Conservation (phyloP, 768 basidiomycete genomes). For the Russula vinacea region DNA sequence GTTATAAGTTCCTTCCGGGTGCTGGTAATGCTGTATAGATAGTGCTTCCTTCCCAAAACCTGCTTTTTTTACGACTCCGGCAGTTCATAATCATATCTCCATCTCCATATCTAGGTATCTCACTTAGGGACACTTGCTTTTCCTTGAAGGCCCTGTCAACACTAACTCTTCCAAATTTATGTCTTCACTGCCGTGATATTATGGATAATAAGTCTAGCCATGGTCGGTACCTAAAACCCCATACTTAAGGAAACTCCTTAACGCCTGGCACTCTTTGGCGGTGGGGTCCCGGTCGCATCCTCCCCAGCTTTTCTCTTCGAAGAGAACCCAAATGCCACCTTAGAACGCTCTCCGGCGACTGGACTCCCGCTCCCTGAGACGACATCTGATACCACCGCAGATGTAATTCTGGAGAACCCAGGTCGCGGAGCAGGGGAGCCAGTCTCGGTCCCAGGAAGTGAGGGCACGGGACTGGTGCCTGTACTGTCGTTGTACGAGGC, state of each 20-base stretch:
- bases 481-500: conserved; percentile 40
- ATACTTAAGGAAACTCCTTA: neutral
- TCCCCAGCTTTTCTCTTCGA: conserved; percentile 77
- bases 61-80: conserved; percentile 1
- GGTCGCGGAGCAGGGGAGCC: conserved; percentile 67
- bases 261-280: conserved; percentile 49
- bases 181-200: conserved; percentile 14
- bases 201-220: conserved; percentile 17
- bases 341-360: conserved; percentile 61
- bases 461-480: conserved; percentile 44
- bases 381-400: conserved; percentile 49
- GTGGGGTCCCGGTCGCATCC: conserved; percentile 63
- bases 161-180: conserved; percentile 7
- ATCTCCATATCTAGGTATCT: conserved; percentile 2
- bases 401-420: conserved; percentile 74
- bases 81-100: conserved; percentile 11
- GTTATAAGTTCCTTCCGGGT: conserved; percentile 3
- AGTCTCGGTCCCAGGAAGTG: conserved; percentile 38
- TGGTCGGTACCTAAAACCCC: too few relatives aligned
- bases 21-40: conserved; percentile 22
- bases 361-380: conserved; percentile 50
- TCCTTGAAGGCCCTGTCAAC: neutral
- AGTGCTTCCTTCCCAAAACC: neutral
- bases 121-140: neutral
- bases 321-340: conserved; percentile 74